Conservation (phyloP, 805 yeast genomes). For the Yamadazyma ubonensis region DNA sequence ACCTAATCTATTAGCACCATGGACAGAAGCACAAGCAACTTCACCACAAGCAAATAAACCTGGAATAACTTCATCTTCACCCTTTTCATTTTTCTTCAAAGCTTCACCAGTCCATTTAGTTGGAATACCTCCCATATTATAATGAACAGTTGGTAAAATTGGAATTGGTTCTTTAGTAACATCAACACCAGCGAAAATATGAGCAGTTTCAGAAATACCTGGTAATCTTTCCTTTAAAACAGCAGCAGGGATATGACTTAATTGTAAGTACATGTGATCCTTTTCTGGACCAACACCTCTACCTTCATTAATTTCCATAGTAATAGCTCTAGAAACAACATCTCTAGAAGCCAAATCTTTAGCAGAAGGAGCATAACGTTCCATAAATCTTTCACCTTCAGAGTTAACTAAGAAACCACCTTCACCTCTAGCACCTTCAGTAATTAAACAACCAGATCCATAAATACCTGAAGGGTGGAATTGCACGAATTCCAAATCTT, state of each 20-base stretch:
- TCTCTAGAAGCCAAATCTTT: conserved; percentile 98
- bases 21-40: conserved; percentile 98
- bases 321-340: conserved; percentile 96
- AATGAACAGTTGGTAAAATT: conserved; percentile 96
- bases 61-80: conserved; percentile 87
- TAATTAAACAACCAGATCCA: conserved; percentile 97
- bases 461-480: conserved; percentile 99
- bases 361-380: conserved; percentile 98
- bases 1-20: conserved; percentile 99
- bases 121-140: conserved; percentile 99
- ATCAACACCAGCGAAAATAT: conserved; percentile 98
- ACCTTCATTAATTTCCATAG: conserved; percentile 97
- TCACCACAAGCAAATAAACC: conserved; percentile 98
- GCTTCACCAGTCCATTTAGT: conserved; percentile 97
- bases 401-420: conserved; percentile 96
- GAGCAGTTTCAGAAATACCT: conserved; percentile 98
- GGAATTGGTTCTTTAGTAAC: conserved; percentile 99
- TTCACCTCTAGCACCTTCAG: conserved; percentile 99
- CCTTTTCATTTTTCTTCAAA: conserved; percentile 74
- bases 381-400: conserved; percentile 99
- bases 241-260: conserved; percentile 88
- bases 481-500: conserved; percentile 96
- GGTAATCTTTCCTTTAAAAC: conserved; percentile 95
- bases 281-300: conserved; percentile 97
- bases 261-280: conserved; percentile 94